Percentiles rank a stretch among this genome's conserved stretches.
Evolutionary conservation across 2,329 filamentous ascomycete species (phyloP).

Genomic region (Lasiodiplodia citricola): DNA sequence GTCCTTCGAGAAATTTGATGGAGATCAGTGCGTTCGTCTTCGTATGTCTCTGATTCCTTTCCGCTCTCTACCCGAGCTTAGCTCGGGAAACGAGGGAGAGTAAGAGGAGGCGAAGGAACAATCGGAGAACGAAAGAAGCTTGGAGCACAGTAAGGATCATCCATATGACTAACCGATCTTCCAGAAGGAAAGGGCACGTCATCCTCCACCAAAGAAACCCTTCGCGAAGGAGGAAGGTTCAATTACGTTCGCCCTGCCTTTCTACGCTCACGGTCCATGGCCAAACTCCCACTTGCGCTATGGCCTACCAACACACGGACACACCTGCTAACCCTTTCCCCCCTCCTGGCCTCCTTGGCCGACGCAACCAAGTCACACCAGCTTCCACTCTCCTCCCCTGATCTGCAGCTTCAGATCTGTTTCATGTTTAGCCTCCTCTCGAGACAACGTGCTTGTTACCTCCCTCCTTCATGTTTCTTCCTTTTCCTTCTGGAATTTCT

Average conservation of each 20-base stretch:
- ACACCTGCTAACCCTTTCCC: background rate
- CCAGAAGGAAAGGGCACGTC: background rate
- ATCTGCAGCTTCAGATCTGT: background rate
- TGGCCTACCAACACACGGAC: background rate
- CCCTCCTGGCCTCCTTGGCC: background rate
- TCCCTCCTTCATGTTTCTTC: background rate
- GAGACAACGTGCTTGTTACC: background rate
- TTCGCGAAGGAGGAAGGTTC: background rate
- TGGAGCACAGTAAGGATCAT: background rate
- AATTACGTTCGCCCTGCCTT: background rate
- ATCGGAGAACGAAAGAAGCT: background rate
- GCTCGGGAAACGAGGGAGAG: background rate
- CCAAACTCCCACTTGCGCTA: background rate
- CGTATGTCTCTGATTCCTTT: background rate
- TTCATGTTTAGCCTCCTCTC: background rate
- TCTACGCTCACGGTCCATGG: background rate
- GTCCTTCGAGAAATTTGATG: background rate
- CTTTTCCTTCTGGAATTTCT: background rate
- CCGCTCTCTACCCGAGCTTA: background rate
- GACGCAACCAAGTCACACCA: background rate
- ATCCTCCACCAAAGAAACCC: background rate
- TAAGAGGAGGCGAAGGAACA: background rate
- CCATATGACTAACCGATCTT: background rate
- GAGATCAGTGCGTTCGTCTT: background rate
- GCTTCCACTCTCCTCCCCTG: background rate